Base-by-base conservation (phyloP, 2,329 filamentous ascomycete species). In the Leptographium lundbergii region DNA sequence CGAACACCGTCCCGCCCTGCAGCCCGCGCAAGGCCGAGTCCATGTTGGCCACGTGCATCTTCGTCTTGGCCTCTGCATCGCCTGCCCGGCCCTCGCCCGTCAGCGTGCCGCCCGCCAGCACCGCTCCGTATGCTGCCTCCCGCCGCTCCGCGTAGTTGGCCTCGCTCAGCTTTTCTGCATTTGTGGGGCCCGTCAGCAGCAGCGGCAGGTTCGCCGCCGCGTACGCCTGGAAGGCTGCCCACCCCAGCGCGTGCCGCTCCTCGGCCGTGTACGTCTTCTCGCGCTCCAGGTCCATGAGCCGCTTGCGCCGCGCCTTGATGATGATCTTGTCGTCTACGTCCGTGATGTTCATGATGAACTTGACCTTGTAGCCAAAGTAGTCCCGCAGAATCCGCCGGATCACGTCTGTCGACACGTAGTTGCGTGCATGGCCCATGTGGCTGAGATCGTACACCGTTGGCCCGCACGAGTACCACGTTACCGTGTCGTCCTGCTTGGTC, bases 291-390 rank as follows among this genome's bases (percentile, higher is more conserved):
- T 64, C 63, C 32, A 64, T 64, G 24, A 67, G 63, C 48, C 66
- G 60, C 61, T 67, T 64, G 60, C 64, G 65, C 32, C 66, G 65
- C n/a, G 61, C 65, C 58, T 62, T 63, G 60, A 67, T 60, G 48
- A 67, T 67, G 53, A 67, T 67, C 74, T 84, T 84, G 68, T 84
- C 81, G 64, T 87, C 85, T 25, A 87, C 76, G 66, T 87, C 87
- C 48, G 87, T 90, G 57, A 88, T 86, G 71, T 90, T 90, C 81
- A 89, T 88, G 59, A 89, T 84, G 71, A 89, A 89, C 58, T 81
- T 77, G 59, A 90, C 78, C 50, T 86, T 74, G 69, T 84, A 89
- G 59, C 81, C 79, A 69, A 89, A 89, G 71, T 89, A 89, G 68
- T 87, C 80, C 61, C 76, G 72, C 71, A 89, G 72, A 63, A 90